These are phyloP conservation scores for Canavalia gladiata DNA, from an alignment of 306 rosid genomes.

Conservation along the genomic window DNA sequence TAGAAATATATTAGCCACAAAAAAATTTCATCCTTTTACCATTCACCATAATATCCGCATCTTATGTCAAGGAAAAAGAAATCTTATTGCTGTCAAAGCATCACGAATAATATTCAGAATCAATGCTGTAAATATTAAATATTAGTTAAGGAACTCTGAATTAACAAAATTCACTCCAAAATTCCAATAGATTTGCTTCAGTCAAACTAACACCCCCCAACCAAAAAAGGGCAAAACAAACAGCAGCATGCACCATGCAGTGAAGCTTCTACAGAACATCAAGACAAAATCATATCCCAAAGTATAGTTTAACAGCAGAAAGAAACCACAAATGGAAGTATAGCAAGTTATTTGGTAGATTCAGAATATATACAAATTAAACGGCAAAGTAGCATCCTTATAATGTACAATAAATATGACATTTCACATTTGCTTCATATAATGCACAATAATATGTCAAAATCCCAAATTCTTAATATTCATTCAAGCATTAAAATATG, in stretches of 20 bases:
- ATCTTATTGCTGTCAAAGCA: not conserved
- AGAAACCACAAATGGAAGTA: not conserved
- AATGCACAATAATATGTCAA: not conserved
- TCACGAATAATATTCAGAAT: not conserved
- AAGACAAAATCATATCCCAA: slow-evolving; percentile 33
- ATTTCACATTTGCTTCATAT: slow-evolving; percentile 1
- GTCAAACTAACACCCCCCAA: not conserved
- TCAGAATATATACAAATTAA: slow-evolving; percentile 3
- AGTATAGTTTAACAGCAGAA: slow-evolving; percentile 26
- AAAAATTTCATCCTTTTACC: not conserved
- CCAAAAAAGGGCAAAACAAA: not conserved
- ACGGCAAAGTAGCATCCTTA: not conserved
- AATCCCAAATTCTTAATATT: slow-evolving; percentile 26
- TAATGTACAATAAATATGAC: not conserved
- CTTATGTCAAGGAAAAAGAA: slow-evolving; percentile 19
- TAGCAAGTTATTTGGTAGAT: slow-evolving; percentile 1
- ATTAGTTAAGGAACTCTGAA: not conserved
- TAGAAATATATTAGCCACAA: slow-evolving; percentile 12
- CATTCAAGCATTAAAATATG: not conserved
- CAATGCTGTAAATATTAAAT: not conserved
- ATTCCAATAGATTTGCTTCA: not conserved
- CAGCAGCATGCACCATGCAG: not conserved
- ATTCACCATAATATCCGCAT: slow-evolving; percentile 22
- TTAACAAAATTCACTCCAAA: slow-evolving; percentile 12
- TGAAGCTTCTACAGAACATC: slow-evolving; percentile 2